Base-by-base conservation (phyloP, 208 protist species). In the Blechomonas ayalai region DNA sequence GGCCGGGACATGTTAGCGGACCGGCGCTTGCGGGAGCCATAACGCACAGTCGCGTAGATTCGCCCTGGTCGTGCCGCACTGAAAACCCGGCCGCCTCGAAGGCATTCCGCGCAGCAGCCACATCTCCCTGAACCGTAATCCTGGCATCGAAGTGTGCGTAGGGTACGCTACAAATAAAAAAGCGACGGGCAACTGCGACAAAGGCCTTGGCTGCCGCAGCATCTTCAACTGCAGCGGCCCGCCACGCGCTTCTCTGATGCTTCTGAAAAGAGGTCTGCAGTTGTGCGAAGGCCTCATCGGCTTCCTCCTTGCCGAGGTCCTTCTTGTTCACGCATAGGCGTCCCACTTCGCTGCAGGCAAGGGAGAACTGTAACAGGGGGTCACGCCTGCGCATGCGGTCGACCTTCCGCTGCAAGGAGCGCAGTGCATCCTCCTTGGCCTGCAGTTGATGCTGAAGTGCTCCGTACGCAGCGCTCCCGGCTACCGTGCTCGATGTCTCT, bases 341-440 rank as follows among this genome's bases (percentile, higher is more conserved):
- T 5, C 50, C 46, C 1, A 91, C 60, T 38, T 89, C 67, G 42
- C 63, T 94, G 59, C 82, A 94, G 6, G 72, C 60, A 7, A 87
- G 62, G 2, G 82, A 94, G 58, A 94, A 94, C 45, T 89, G 59
- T 37, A 87, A 47, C 13, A 90, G 49, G 6, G 86, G 82, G 52
- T 94, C 82, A 12, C 76, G 78, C 4, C 69, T 61, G 6, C 82
- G 75, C 52, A 82, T 60, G 18, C 86, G 79, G 18, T 90, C 76
- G 0, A 94, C 43, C 63, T 91, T 91, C 10, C 86, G 82, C 40
- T 85, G 81, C 40, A 94, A 44, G 5, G 82, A 88, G 15, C 73
- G 80, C 25, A 88, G 43, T 1, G 59, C 54, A 33, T 84, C 77
- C 10, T 91, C 80, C 39, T 62, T 71, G 7, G 49, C 53, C 23